Evolutionary conservation across 2,329 filamentous ascomycete genomes (phyloP).

Genomic region (Xylariaceae sp.): DNA sequence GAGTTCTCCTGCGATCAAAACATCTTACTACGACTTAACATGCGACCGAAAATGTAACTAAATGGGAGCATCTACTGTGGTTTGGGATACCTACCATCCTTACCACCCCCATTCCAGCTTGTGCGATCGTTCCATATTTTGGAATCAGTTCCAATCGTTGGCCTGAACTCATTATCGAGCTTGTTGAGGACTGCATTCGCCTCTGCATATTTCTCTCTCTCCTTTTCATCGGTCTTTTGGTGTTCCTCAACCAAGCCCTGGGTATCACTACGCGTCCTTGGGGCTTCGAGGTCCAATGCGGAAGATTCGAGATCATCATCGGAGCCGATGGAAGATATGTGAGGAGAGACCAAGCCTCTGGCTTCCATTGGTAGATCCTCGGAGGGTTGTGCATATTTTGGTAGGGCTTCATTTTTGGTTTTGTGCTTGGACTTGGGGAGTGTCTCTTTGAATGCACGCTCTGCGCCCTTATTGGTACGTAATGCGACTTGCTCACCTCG

Average conservation of each 20-base stretch:
- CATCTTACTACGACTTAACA: no score
- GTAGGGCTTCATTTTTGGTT: not conserved
- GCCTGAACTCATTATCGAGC: slow-evolving; percentile 1
- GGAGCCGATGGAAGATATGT: not conserved
- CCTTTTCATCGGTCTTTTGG: not conserved
- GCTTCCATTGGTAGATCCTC: not conserved
- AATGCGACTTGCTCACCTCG: not conserved
- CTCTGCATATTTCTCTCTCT: not conserved
- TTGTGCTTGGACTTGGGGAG: not conserved
- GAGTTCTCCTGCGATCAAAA: no score
- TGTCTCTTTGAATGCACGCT: not conserved
- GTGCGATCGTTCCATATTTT: not conserved
- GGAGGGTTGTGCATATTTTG: not conserved
- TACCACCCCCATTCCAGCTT: no score
- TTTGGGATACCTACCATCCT: no score
- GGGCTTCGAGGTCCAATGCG: not conserved
- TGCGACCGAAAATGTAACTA: no score
- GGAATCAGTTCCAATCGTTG: not conserved
- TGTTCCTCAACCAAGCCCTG: no score
- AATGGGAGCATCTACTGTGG: no score
- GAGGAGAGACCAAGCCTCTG: slow-evolving; percentile 1
- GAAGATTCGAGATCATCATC: not conserved
- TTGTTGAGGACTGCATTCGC: not conserved
- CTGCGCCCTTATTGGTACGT: not conserved
- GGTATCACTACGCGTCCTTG: not conserved